These are phyloP conservation scores for Chrysoporthe puriensis DNA, from an alignment of 2,329 filamentous ascomycete genomes.

Conservation along the genomic window DNA sequence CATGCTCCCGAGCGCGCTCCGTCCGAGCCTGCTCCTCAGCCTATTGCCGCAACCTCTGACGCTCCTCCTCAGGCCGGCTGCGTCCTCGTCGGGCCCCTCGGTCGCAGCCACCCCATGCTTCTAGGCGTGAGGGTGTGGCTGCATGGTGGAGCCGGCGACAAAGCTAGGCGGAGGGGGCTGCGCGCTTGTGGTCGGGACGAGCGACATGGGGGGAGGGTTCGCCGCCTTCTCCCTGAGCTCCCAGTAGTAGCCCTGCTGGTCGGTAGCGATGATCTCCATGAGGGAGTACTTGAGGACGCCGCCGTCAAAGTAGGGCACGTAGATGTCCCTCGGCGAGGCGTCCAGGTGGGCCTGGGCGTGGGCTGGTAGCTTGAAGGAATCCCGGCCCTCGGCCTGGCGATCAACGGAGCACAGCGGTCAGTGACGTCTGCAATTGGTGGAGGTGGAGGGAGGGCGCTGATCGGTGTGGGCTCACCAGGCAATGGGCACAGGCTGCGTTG, in stretches of 20 bases:
- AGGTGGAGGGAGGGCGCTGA: not conserved
- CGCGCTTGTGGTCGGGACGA: slow-evolving; percentile 10
- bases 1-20: not conserved
- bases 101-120: not conserved
- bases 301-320: slow-evolving; percentile 49
- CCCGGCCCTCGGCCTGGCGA: slow-evolving; percentile 53
- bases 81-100: not conserved
- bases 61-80: not conserved
- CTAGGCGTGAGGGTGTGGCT: not conserved
- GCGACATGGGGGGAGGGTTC: not conserved
- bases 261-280: slow-evolving; percentile 49
- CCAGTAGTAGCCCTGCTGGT: slow-evolving; percentile 44
- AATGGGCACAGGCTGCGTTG: slow-evolving; percentile 49
- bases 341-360: slow-evolving; percentile 35
- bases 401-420: not conserved
- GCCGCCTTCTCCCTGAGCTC: slow-evolving; percentile 40
- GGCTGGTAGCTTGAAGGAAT: slow-evolving; percentile 41
- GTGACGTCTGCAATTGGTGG: not conserved
- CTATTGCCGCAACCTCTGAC: not conserved
- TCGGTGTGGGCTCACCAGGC: slow-evolving; percentile 44
- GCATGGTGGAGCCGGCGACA: not conserved
- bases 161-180: slow-evolving; percentile 3
- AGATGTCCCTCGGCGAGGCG: slow-evolving; percentile 44
- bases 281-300: slow-evolving; percentile 52
- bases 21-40: not conserved